A percentile compares a stretch with the other conserved stretches of the same genome.
Conservation (phyloP, 83 land plant species). For the Picea abies region DNA sequence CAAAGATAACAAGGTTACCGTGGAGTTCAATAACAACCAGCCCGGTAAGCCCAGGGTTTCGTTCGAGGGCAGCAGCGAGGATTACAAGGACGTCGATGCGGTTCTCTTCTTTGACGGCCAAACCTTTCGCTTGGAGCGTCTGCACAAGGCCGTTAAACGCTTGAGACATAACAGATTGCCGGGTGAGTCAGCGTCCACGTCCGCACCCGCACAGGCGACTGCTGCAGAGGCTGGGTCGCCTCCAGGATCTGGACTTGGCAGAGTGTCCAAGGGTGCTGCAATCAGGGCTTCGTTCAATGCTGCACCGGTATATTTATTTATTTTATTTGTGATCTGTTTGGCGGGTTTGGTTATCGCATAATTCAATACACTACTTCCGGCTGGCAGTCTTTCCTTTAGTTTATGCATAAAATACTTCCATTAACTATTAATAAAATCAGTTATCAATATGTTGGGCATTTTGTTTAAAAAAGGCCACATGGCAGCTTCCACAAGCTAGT, state of each 20-base stretch:
- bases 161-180: constrained; percentile 68
- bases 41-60: constrained; percentile 81
- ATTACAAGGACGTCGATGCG: constrained; percentile 89
- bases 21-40: constrained; percentile 88
- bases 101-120: constrained; percentile 92
- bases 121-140: constrained; percentile 77
- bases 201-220: constrained; percentile 24
- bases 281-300: constrained; percentile 24
- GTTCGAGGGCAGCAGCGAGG: constrained; percentile 92
- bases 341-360: too few relatives aligned
- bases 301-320: constrained; percentile 32
- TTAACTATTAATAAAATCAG: too few relatives aligned
- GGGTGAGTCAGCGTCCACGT: constrained; percentile 61
- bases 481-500: too few relatives aligned
- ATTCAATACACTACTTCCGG: too few relatives aligned
- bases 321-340: too few relatives aligned
- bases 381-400: too few relatives aligned
- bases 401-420: too few relatives aligned
- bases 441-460: too few relatives aligned
- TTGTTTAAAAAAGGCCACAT: too few relatives aligned
- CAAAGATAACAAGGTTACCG: constrained; percentile 83
- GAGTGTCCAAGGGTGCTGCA: constrained; percentile 22
- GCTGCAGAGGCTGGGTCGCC: constrained; percentile 37
- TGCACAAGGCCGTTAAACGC: constrained; percentile 88
- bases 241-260: constrained; percentile 26